Percentiles rank a stretch among this genome's conserved stretches.
phyloP scores from a whole-genome alignment of 345 rosid species.

The Syzygium aqueum region DNA sequence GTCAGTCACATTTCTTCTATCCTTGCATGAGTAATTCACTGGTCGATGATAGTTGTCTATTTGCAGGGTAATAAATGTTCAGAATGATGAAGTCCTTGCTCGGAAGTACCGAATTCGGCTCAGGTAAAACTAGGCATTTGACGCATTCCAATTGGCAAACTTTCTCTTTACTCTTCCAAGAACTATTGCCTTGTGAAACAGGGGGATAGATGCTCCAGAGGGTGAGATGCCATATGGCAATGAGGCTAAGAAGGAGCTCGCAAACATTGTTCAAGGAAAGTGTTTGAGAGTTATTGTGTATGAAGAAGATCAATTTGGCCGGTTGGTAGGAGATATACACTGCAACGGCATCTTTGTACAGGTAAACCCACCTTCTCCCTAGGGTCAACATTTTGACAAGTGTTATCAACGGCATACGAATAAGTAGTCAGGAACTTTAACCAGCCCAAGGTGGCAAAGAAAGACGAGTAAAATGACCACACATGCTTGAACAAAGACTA shows the following conservation, averaged over 20 bases:
- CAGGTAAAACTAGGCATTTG: conserved; percentile 17
- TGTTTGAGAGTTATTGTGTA: conserved; percentile 52
- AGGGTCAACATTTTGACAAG: not conserved
- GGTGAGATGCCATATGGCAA: conserved; percentile 64
- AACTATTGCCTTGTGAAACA: conserved; percentile 1
- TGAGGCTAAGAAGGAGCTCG: conserved; percentile 59
- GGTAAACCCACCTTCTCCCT: conserved; percentile 11
- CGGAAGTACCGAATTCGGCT: conserved; percentile 64
- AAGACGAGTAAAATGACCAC: not conserved
- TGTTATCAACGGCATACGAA: not conserved
- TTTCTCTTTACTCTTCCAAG: not conserved
- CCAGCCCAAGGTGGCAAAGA: not conserved
- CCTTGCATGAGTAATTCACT: not conserved
- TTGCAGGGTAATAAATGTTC: conserved; percentile 31
- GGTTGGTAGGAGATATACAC: conserved; percentile 61
- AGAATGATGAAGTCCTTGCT: conserved; percentile 63
- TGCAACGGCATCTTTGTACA: conserved; percentile 61
- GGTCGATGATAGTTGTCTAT: not conserved
- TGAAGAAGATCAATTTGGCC: conserved; percentile 55
- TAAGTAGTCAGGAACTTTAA: not conserved
- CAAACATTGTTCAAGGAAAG: conserved; percentile 56
- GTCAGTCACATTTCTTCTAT: not conserved
- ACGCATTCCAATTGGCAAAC: not conserved
- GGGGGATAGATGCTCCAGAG: conserved; percentile 92
- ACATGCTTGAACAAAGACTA: not conserved